Evolutionary conservation across 495 filamentous ascomycete species (phyloP), one percentile per base, ranked within the genome.

Genomic region (Oidiodendron maius): DNA sequence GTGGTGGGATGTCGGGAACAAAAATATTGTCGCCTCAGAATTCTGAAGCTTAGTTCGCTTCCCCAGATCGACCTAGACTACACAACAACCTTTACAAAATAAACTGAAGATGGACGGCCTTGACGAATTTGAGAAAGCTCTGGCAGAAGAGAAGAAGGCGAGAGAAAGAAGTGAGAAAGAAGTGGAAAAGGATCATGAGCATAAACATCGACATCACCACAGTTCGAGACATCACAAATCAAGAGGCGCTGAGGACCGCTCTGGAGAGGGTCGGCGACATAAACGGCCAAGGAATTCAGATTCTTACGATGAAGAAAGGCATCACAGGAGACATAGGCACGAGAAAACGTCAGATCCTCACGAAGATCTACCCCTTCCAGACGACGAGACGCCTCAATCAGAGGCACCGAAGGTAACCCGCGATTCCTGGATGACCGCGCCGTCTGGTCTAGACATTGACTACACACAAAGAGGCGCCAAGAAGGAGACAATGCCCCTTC

Each of bases 391-490:
- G 52, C 49, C 60, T 53, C 51, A 66, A 4, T 56, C 58, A 24
- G 68, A 28, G 5, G 8, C 26, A 17, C 48, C 25, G 28, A 53
- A 50, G 42, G 23, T 25, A 13, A 72, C 80, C 55, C 75, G 93
- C 48, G 94, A 96, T 66, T 78, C 85, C 3, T 98, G 93, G 93
- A 98, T 98, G 94, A 79, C 91, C 54, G 83, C 82, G 2, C 91
- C 93, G 0, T 85, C 84, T 4, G 80, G 80, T 0, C 62, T 90
- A 15, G 88, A 91, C 41, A 72, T 96, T 46, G 89, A 96, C 53
- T 95, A 93, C 61, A 82, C 86, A 25, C 85, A 91, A 39, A 79
- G 81, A 48, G 78, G 75, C 4, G 64, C 67, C 2, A 76, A 77
- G 46, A 76, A 78, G 50, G 55, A 71, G 4, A 54, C 61, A 6